These are phyloP conservation scores for Rosa hybrid DNA, from an alignment of 331 rosid genomes.

Conservation along the genomic window DNA sequence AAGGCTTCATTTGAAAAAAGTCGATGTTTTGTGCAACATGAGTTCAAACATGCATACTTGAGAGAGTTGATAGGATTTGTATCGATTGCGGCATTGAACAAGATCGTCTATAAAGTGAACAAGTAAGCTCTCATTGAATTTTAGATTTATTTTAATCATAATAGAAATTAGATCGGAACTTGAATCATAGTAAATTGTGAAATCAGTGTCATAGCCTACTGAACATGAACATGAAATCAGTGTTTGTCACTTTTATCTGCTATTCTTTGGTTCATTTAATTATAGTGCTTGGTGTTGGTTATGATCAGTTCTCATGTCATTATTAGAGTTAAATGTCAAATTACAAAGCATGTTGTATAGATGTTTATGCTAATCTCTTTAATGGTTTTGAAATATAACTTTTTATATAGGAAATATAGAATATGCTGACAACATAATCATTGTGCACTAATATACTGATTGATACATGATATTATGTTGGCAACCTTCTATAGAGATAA, in stretches of 20 bases:
- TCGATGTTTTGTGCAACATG: too few relatives aligned
- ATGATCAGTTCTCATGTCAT: slow-evolving; percentile 2
- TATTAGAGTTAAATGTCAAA: not conserved
- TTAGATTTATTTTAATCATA: too few relatives aligned
- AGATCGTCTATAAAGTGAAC: too few relatives aligned
- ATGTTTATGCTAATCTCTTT: not conserved
- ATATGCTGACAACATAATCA: not conserved
- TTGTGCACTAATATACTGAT: not conserved
- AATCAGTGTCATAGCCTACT: not conserved
- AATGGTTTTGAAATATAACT: not conserved
- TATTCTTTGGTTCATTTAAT: not conserved
- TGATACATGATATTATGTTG: too few relatives aligned
- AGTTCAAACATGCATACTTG: too few relatives aligned
- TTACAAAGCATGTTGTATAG: not conserved
- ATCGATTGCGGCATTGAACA: too few relatives aligned
- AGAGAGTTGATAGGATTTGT: too few relatives aligned
- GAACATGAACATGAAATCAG: not conserved
- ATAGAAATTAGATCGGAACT: too few relatives aligned
- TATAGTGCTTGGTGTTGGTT: not conserved
- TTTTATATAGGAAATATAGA: not conserved
- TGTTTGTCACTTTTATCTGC: not conserved
- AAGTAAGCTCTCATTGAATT: too few relatives aligned
- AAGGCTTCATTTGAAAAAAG: too few relatives aligned
- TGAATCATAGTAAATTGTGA: too few relatives aligned
- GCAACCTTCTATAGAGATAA: too few relatives aligned